Percentiles rank a stretch among this genome's conserved stretches.
These are phyloP conservation scores for Ophioceras dolichostomum DNA, from an alignment of 2,329 filamentous ascomycete species.

Conservation along the genomic window DNA sequence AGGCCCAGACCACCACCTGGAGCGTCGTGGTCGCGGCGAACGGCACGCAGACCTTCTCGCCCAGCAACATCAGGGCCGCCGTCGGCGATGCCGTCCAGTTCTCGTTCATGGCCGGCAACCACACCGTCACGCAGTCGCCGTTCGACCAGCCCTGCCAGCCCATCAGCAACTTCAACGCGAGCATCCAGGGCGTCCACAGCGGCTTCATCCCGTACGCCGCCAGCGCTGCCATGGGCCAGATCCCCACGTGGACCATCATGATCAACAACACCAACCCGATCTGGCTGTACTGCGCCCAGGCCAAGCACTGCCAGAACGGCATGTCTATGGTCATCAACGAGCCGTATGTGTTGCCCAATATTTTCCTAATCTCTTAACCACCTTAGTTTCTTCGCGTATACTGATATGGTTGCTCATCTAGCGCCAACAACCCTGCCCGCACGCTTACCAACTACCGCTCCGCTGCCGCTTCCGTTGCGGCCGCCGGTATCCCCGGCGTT, in stretches of 20 bases:
- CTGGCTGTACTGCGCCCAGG: conserved; percentile 71
- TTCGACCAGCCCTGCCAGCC: conserved; percentile 30
- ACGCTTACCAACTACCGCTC: conserved; percentile 37
- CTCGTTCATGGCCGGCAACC: conserved; percentile 57
- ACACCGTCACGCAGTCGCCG: conserved; percentile 67
- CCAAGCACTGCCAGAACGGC: conserved; percentile 59
- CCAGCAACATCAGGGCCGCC: conserved; percentile 51
- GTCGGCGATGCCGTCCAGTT: conserved; percentile 54
- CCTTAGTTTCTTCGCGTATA: background rate
- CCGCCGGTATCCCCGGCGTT: conserved; percentile 18
- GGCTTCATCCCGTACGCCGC: conserved; percentile 54
- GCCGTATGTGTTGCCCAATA: conserved; percentile 39
- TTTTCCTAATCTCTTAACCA: background rate
- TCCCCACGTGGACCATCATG: conserved; percentile 59
- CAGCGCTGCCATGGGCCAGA: conserved; percentile 30
- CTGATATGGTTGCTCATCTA: conserved; percentile 9
- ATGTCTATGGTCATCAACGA: conserved; percentile 71
- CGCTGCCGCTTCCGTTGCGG: conserved; percentile 25
- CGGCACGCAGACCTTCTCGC: conserved; percentile 49
- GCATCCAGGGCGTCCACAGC: conserved; percentile 49
- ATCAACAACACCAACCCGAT: conserved; percentile 58
- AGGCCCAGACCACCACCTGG: conserved; percentile 35
- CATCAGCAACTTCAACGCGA: conserved; percentile 31
- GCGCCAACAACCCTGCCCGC: conserved; percentile 36
- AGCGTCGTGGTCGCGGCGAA: conserved; percentile 32